A percentile compares a stretch with the other conserved stretches of the same genome.
phyloP scores from a whole-genome alignment of 345 rosid genomes.

The Arabis hirsuta region DNA sequence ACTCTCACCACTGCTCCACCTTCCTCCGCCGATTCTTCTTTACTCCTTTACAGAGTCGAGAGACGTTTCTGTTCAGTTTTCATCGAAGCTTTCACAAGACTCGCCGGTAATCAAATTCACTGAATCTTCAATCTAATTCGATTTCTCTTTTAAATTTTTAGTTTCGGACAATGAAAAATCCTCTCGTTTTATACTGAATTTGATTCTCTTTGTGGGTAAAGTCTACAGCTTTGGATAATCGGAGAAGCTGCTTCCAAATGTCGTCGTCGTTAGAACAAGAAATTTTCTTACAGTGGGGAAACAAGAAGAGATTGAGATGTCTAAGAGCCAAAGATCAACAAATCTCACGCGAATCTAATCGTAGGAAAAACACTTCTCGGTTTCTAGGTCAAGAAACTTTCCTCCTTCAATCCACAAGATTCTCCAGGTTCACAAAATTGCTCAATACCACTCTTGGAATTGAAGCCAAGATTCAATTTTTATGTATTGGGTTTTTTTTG shows the following conservation, averaged over 20 bases:
- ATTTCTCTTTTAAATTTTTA: background rate
- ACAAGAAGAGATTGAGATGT: constrained; percentile 81
- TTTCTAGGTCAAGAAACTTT: constrained; percentile 49
- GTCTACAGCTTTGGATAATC: constrained; percentile 8
- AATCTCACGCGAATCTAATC: constrained; percentile 49
- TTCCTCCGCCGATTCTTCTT: too few relatives aligned
- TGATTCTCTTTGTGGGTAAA: background rate
- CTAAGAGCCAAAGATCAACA: constrained; percentile 64
- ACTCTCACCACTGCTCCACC: too few relatives aligned
- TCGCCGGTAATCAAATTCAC: constrained; percentile 2
- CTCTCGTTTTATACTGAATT: background rate
- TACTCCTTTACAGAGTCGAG: too few relatives aligned
- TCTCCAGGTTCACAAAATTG: constrained; percentile 32
- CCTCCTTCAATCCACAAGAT: constrained; percentile 44
- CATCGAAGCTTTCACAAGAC: background rate
- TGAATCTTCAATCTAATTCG: background rate
- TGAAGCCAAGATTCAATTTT: background rate
- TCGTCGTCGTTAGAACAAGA: constrained; percentile 47
- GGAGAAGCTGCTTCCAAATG: constrained; percentile 20
- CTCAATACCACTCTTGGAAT: background rate
- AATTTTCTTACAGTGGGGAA: constrained; percentile 84
- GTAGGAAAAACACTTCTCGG: constrained; percentile 50
- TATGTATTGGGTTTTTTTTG: background rate
- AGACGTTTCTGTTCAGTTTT: constrained; percentile 18
- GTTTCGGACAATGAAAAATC: background rate